Evolutionary conservation across 352 stramenopile species (phyloP).

Genomic region (Peronospora destructor): DNA sequence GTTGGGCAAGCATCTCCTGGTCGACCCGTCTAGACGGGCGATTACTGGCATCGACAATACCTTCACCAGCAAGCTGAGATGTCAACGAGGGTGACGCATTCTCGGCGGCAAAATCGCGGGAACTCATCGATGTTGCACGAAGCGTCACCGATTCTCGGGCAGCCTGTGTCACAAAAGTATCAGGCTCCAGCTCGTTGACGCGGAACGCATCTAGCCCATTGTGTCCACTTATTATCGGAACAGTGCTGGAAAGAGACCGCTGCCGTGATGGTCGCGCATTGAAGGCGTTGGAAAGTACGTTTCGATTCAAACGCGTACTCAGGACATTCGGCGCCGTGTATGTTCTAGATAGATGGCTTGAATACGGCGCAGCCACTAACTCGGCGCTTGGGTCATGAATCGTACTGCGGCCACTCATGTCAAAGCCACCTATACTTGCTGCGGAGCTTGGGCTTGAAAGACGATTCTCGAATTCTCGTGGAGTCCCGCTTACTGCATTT

Average conservation of each 20-base stretch:
- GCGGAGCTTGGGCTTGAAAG: slow-evolving; percentile 19
- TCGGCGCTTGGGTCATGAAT: slow-evolving; percentile 47
- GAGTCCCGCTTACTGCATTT: slow-evolving; percentile 8
- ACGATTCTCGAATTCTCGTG: slow-evolving; percentile 12
- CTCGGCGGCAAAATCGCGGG: slow-evolving; percentile 25
- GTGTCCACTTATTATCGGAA: slow-evolving; percentile 12
- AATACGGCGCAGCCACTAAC: slow-evolving; percentile 28
- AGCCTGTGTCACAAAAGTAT: slow-evolving; percentile 23
- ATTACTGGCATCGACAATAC: slow-evolving; percentile 2
- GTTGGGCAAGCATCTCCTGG: slow-evolving; percentile 8
- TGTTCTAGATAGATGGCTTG: slow-evolving; percentile 19
- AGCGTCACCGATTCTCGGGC: slow-evolving; percentile 15
- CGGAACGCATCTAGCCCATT: slow-evolving; percentile 12
- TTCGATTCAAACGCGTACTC: slow-evolving; percentile 26
- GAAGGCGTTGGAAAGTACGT: slow-evolving; percentile 3
- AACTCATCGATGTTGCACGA: slow-evolving; percentile 19
- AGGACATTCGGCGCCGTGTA: slow-evolving; percentile 34
- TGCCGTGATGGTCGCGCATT: slow-evolving; percentile 19
- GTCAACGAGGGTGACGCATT: slow-evolving; percentile 29
- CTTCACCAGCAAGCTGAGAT: slow-evolving; percentile 24
- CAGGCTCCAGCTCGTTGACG: slow-evolving; percentile 16
- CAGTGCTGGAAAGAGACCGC: slow-evolving; percentile 24
- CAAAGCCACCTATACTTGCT: slow-evolving; percentile 33
- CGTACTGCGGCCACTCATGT: slow-evolving; percentile 17
- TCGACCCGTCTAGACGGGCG: slow-evolving; percentile 4